Base-by-base conservation (phyloP, 2,329 filamentous ascomycete genomes). In the Alternaria arbusti region DNA sequence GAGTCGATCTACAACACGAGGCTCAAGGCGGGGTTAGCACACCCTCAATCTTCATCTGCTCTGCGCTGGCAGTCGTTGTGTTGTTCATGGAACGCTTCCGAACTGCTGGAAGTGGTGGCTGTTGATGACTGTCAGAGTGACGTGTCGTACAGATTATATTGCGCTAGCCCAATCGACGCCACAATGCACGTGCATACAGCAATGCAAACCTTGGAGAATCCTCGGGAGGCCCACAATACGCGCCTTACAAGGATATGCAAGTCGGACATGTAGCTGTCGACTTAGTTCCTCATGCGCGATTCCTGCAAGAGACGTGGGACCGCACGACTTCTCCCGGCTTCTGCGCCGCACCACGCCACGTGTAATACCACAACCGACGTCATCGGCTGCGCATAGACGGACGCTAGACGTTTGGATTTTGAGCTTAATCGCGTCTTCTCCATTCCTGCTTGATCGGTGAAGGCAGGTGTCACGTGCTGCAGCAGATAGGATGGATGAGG, bases 31-130 rank as follows among this genome's bases (percentile, higher is more conserved):
- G 67, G 65, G 64, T 59, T 60, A 60, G 49, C 62, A 63, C 59
- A 67, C 65, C 68, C 65, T 71, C 65, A 61, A 64, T 65, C 57
- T 66, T 57, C 61, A 46, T 55, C 69, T 40, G 44, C 68, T 69
- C 66, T 73, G 71, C 70, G 70, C 64, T 72, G 70, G 71, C 71
- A 73, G 55, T 63, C 59, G 71, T 72, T 72, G 67, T 70, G 71
- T 69, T 73, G 70, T 73, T 73, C 70, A 67, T 65, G 45, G 61
- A 71, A 66, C 52, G 40, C 63, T 50, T 56, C 59, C 64, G 51
- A 64, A 63, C 63, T 49, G 59, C 59, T 32, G 64, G 52, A 57
- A 64, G 65, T 65, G 63, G 67, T 70, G 69, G 69, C 68, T 65
- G 57, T 61, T 36, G 61, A 64, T 62, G 67, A 60, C 57, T 54